These are phyloP conservation scores for Kwoniella bestiolae DNA, from an alignment of 768 basidiomycete species.

Conservation along the genomic window DNA sequence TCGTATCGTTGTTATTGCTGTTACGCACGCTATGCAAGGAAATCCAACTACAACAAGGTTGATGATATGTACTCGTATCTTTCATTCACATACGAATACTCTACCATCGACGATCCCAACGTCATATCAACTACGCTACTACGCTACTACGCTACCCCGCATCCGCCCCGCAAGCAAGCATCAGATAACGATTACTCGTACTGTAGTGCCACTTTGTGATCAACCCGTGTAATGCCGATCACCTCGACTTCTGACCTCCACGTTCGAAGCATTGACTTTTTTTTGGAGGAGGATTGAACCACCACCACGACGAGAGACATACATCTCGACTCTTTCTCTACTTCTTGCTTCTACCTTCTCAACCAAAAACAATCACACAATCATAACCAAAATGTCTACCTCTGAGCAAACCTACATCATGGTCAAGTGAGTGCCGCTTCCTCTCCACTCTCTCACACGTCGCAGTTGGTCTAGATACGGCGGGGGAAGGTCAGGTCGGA, in stretches of 20 bases:
- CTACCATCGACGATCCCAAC: no score
- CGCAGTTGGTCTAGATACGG: not conserved
- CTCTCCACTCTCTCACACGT: not conserved
- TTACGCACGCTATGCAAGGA: no score
- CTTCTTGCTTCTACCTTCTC: not conserved
- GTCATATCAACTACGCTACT: not conserved
- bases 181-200: not conserved
- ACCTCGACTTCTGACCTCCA: not conserved
- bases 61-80: no score
- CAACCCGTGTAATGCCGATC: not conserved
- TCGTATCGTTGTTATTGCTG: no score
- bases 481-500: not conserved
- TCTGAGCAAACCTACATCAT: constrained; percentile 97
- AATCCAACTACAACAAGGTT: no score
- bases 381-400: constrained; percentile 65
- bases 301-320: not conserved
- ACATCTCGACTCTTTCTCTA: not conserved
- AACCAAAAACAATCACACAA: constrained; percentile 3
- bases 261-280: constrained; percentile 18
- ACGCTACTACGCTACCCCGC: not conserved
- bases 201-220: not conserved
- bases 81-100: no score
- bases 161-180: not conserved
- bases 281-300: not conserved
- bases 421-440: constrained; percentile 72